Evolutionary conservation across 768 basidiomycete genomes (phyloP).

Genomic region (Calocybe indica): DNA sequence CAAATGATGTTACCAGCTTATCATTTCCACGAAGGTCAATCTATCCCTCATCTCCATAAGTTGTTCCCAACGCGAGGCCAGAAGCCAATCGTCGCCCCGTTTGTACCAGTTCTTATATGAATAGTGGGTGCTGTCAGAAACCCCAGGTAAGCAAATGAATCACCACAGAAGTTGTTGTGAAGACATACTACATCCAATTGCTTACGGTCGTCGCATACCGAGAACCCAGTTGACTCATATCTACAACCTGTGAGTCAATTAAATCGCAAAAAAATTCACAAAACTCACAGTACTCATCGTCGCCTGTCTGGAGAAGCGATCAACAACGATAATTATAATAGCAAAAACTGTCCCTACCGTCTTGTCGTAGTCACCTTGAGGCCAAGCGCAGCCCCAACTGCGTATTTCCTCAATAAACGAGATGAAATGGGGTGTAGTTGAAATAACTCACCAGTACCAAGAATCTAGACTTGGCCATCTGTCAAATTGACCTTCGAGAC

Average conservation of each 20-base stretch:
- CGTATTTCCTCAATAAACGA: not conserved
- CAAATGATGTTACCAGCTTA: slow-evolving; percentile 46
- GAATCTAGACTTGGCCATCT: slow-evolving; percentile 44
- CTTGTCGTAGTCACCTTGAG: slow-evolving; percentile 38
- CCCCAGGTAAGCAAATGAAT: not conserved
- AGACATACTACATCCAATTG: slow-evolving; percentile 39
- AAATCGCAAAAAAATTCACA: not conserved
- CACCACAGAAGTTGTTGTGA: not conserved
- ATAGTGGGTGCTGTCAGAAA: slow-evolving; percentile 43
- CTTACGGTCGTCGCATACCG: slow-evolving; percentile 42
- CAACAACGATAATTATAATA: not conserved
- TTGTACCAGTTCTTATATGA: slow-evolving; percentile 63
- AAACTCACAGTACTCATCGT: slow-evolving; percentile 42
- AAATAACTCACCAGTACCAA: slow-evolving; percentile 37
- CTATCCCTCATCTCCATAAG: slow-evolving; percentile 51
- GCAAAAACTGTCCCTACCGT: slow-evolving; percentile 22
- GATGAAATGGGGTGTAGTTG: not conserved
- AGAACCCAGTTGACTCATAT: slow-evolving; percentile 35
- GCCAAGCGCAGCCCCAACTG: slow-evolving; percentile 64
- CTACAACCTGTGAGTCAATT: slow-evolving; percentile 14
- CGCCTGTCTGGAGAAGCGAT: slow-evolving; percentile 21
- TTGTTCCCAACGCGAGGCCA: slow-evolving; percentile 67
- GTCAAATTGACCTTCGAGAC: slow-evolving; percentile 38
- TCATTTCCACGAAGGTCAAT: slow-evolving; percentile 56
- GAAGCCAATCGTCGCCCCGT: slow-evolving; percentile 61